Evolutionary conservation across 768 basidiomycete genomes (phyloP), one percentile per base, ranked within the genome.

Genomic region (Russula foetens): DNA sequence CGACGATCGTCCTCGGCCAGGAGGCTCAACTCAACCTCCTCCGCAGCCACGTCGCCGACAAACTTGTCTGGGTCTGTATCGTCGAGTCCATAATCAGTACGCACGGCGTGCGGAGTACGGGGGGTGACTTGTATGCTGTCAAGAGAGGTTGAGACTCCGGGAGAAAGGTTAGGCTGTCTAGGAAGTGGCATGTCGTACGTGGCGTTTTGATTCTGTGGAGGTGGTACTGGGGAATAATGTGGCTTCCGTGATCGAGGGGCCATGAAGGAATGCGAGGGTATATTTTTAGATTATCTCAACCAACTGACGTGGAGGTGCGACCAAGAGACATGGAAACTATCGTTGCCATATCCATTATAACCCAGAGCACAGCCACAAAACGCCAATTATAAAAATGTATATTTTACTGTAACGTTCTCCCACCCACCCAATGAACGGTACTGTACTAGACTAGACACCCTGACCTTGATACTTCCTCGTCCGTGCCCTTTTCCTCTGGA

Each of bases 11-110:
- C 62, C 45, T 54, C 62, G 1, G 31, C 59, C 7, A 67, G 65
- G 14, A 67, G 59, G 33, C 62, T 49, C 65, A 67, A 53, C 39
- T 66, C 66, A 21, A 67, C 65, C 49, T 67, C 66, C n/a, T 67
- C 64, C 17, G 63, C 58, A 63, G 60, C 29, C 14, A 3, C 19
- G 38, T 28, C 8, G 56, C 41, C 51, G 11, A 45, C 29, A 17
- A 38, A 23, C 35, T 39, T 19, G 23, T 48, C 44, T 47, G 19
- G 14, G 8, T 53, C 60, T 1, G 21, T 12, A 39, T 51, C 35
- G 11, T 35, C 21, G 9, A 3, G 8, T 41, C 3, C 26, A 21
- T 51, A 5, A 46, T 23, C 17, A 8, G 59, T 19, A 43, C 59
- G 59, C 12, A 33, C 2, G 17, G 7, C 31, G 7, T 41, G 51